A percentile compares a stretch with the other conserved stretches of the same genome.
phyloP scores from a whole-genome alignment of 305 asterid species.

The Rubia tinctorum region DNA sequence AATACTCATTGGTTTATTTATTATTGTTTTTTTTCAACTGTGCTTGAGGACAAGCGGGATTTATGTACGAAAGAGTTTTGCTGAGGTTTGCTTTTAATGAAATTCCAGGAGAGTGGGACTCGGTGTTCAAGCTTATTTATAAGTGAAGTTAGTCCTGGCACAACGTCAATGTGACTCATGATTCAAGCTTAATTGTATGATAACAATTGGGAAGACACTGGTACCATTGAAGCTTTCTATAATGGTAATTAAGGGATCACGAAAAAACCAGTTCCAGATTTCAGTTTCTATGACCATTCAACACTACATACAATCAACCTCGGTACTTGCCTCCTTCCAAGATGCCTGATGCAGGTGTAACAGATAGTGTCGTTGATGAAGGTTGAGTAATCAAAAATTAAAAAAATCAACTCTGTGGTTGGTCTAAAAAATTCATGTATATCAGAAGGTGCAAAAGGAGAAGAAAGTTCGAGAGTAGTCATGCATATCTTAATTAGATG shows the following conservation, averaged over 20 bases:
- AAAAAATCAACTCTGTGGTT: slow-evolving; percentile 86
- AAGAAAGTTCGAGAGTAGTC: no score
- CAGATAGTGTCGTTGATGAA: slow-evolving; percentile 93
- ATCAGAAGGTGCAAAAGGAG: slow-evolving; percentile 64
- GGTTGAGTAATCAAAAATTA: slow-evolving; percentile 97
- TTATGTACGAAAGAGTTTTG: no score
- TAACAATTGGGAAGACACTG: slow-evolving; percentile 99
- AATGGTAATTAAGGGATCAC: slow-evolving; percentile 94
- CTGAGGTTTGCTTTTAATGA: no score
- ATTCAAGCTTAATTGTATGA: slow-evolving; percentile 93
- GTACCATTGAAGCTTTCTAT: slow-evolving; percentile 97
- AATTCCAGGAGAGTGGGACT: no score
- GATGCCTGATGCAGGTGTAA: slow-evolving; percentile 96
- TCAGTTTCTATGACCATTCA: slow-evolving; percentile 92
- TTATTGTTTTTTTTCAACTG: no score
- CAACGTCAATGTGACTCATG: slow-evolving; percentile 72
- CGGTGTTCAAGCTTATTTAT: no score
- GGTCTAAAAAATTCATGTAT: slow-evolving; percentile 94
- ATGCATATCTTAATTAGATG: no score
- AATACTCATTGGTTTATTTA: no score
- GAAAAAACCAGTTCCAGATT: slow-evolving; percentile 91
- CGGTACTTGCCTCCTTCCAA: slow-evolving; percentile 94
- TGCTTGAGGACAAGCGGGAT: no score
- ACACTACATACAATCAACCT: slow-evolving; percentile 97
- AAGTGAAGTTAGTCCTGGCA: slow-evolving; percentile 94